Evolutionary conservation across 2,329 filamentous ascomycete genomes (phyloP).

Genomic region (Cladophialophora yegresii): DNA sequence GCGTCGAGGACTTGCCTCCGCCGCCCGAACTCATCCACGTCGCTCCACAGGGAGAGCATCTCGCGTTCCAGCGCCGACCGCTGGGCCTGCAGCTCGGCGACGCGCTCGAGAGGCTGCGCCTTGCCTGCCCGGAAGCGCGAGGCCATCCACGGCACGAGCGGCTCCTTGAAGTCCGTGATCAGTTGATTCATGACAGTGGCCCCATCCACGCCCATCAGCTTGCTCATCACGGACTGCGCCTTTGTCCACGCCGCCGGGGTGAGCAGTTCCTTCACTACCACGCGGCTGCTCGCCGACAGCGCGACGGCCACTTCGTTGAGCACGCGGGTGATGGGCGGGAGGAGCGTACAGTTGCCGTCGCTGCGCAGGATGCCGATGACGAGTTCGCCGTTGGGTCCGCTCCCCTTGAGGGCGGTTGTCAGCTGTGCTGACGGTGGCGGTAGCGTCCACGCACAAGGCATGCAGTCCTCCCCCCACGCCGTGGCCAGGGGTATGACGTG

Average conservation of each 20-base stretch:
- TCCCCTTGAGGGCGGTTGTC: conserved; percentile 27
- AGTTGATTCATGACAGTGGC: conserved; percentile 58
- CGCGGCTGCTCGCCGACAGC: conserved; percentile 36
- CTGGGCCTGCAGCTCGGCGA: conserved; percentile 57
- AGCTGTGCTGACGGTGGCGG: not conserved
- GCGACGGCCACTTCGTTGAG: conserved; percentile 44
- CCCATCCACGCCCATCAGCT: conserved; percentile 62
- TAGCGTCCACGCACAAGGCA: conserved; percentile 46
- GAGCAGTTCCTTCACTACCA: conserved; percentile 62
- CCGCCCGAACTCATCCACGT: conserved; percentile 37
- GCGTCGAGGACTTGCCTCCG: conserved; percentile 57
- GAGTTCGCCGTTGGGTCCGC: conserved; percentile 39
- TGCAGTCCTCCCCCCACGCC: conserved; percentile 55
- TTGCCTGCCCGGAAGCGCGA: conserved; percentile 54
- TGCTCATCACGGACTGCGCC: conserved; percentile 59
- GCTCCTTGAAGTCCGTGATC: conserved; percentile 58
- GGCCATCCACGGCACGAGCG: conserved; percentile 62
- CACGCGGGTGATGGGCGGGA: conserved; percentile 46
- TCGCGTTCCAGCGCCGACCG: conserved; percentile 57
- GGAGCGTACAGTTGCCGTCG: conserved; percentile 43
- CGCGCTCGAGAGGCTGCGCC: conserved; percentile 50
- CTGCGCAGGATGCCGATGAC: conserved; percentile 48
- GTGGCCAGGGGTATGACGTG: conserved; percentile 55
- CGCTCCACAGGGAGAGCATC: conserved; percentile 59
- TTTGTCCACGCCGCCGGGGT: conserved; percentile 56